Base-by-base conservation (phyloP, 164 flowering plant species). In the Saururus chinensis region DNA sequence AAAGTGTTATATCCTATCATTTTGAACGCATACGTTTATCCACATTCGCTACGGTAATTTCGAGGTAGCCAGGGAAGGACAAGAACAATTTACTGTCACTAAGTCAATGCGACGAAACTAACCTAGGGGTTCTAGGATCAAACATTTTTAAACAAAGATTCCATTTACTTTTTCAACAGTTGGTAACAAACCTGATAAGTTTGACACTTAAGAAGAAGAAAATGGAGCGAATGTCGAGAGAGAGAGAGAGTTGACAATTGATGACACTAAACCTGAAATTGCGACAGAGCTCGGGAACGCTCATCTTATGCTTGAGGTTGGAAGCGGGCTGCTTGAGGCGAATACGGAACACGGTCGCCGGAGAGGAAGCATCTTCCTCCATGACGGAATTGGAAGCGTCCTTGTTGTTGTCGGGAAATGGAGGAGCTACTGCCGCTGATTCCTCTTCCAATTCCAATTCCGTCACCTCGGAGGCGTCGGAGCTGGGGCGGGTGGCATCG, bases 231-330 rank as follows among this genome's bases (percentile, higher is more conserved):
- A 30, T 30, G 37, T 2, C 2, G 6, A 30, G 6, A 30, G 37
- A 30, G 6, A 30, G 6, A 30, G 6, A 2, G 24, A 22, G 11
- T 9, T 19, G 56, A 25, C 59, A 24, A 24, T 22, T 14, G 22
- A 20, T 9, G 19, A 1, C 23, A 53, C 11, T 2, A 53, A 26
- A 67, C 99, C 99, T 90, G 73, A 90, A 93, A 70, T 84, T 90
- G 35, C 97, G 91, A 67, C 99, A 93, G 48, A 93, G 88, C 72
- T 90, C 92, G 16, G 99, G 99, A 21, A 93, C 97, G 63, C 95
- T 90, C 99, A 93, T 93, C 62, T 90, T 90, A 65, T 93, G 84
- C 61, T 63, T 73, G 77, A 90, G 85, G 80, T 80, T 85, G n/a
- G 92, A 85, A 52, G 73, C 63, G 19, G 93, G 95, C 80, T 93